Evolutionary conservation across 495 filamentous ascomycete species (phyloP).

Genomic region (Penicillium cinerascens): DNA sequence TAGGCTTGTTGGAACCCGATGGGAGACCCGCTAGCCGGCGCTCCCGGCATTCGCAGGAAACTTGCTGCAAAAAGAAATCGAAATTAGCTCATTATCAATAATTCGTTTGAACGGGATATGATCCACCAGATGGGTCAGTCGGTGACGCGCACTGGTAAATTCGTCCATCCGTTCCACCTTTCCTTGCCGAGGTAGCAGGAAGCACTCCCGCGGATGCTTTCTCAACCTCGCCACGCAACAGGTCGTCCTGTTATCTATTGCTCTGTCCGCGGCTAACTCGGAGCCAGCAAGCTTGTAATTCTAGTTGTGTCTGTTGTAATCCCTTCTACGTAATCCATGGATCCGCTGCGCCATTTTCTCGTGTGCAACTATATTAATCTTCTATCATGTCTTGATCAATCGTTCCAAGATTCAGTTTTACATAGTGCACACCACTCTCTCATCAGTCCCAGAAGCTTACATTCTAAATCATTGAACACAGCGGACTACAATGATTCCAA

Average conservation of each 20-base stretch:
- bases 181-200: neutral
- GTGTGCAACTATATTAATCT: neutral
- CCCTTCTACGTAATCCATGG: neutral
- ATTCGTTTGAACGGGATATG: neutral
- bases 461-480: neutral
- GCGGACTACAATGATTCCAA: slow-evolving; percentile 1
- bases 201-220: neutral
- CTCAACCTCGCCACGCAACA: neutral
- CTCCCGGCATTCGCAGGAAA: too few relatives aligned
- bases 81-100: neutral
- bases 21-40: too few relatives aligned
- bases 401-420: neutral
- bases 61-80: too few relatives aligned
- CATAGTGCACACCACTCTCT: neutral
- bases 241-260: neutral
- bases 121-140: neutral
- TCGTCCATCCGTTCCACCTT: neutral
- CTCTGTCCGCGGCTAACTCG: neutral
- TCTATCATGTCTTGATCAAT: neutral
- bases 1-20: too few relatives aligned
- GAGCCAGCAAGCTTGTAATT: neutral
- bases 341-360: neutral
- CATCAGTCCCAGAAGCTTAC: too few relatives aligned
- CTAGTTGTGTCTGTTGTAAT: neutral
- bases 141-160: neutral